These are phyloP conservation scores for Periconia sp. DNA, from an alignment of 2,329 filamentous ascomycete genomes.

Conservation along the genomic window DNA sequence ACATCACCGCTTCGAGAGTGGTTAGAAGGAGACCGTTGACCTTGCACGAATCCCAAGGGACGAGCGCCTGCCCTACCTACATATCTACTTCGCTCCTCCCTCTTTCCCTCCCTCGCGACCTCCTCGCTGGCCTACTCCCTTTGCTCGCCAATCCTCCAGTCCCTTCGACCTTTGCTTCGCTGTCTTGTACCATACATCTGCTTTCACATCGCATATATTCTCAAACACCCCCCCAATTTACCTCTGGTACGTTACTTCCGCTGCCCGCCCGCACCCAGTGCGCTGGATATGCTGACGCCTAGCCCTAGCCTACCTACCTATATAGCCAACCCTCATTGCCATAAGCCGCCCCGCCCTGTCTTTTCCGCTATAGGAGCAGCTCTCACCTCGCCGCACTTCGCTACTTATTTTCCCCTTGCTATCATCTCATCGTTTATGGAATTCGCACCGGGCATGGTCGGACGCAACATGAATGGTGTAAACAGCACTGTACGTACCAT, in stretches of 20 bases:
- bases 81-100: slow-evolving; percentile 28
- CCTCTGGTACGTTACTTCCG: slow-evolving; percentile 17
- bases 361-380: slow-evolving; percentile 4
- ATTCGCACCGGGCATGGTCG: slow-evolving; percentile 13
- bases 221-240: slow-evolving; percentile 6
- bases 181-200: slow-evolving; percentile 28
- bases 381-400: slow-evolving; percentile 9
- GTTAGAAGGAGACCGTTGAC: slow-evolving; percentile 29
- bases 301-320: slow-evolving; percentile 27
- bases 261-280: slow-evolving; percentile 9
- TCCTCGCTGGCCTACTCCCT: slow-evolving; percentile 20
- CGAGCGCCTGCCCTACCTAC: slow-evolving; percentile 22
- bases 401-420: slow-evolving; percentile 4
- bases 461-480: slow-evolving; percentile 33
- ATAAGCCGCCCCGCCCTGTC: slow-evolving; percentile 27
- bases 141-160: slow-evolving; percentile 18
- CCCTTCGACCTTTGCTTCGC: neutral
- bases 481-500: slow-evolving; percentile 32
- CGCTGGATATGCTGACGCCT: slow-evolving; percentile 39
- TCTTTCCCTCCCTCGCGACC: slow-evolving; percentile 18
- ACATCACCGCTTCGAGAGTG: slow-evolving; percentile 41
- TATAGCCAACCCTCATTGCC: slow-evolving; percentile 16
- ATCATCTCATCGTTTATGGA: slow-evolving; percentile 16
- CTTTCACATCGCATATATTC: slow-evolving; percentile 16
- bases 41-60: slow-evolving; percentile 35